These are phyloP conservation scores for Fusarium sp. DNA, from an alignment of 2,329 filamentous ascomycete species.

Conservation along the genomic window DNA sequence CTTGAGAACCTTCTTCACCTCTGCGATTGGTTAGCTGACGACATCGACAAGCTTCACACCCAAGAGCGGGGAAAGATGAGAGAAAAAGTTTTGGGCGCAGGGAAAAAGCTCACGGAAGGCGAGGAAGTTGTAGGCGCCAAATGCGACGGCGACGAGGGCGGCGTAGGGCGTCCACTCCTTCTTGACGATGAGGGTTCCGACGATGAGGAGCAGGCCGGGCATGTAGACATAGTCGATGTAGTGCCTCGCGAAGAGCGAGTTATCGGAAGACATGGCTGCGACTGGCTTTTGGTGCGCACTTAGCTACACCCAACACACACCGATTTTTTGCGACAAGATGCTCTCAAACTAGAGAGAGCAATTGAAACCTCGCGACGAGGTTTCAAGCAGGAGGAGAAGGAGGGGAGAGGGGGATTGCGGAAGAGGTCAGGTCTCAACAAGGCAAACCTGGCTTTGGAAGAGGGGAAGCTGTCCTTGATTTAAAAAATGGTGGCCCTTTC, in stretches of 20 bases:
- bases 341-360: neutral
- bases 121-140: constrained; percentile 76
- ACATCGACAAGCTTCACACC: constrained; percentile 4
- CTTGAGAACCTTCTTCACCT: constrained; percentile 82
- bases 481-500: constrained; percentile 23
- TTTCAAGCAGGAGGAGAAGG: constrained; percentile 1
- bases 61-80: neutral
- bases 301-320: constrained; percentile 33
- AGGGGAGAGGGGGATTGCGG: constrained; percentile 12
- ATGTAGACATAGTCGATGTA: constrained; percentile 84
- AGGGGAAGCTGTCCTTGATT: constrained; percentile 29
- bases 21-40: constrained; percentile 54
- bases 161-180: constrained; percentile 77
- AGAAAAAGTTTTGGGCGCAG: neutral
- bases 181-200: constrained; percentile 81
- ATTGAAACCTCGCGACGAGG: constrained; percentile 18
- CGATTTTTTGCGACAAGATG: neutral
- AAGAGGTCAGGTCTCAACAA: constrained; percentile 13
- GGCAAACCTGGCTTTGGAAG: constrained; percentile 15
- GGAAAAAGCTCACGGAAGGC: constrained; percentile 68
- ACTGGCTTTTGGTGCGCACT: constrained; percentile 32
- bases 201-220: constrained; percentile 77
- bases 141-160: constrained; percentile 66
- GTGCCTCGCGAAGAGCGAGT: constrained; percentile 59
- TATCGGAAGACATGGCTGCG: constrained; percentile 38